phyloP scores from a whole-genome alignment of 768 basidiomycete genomes.

The Boletus subcaerulescens region DNA sequence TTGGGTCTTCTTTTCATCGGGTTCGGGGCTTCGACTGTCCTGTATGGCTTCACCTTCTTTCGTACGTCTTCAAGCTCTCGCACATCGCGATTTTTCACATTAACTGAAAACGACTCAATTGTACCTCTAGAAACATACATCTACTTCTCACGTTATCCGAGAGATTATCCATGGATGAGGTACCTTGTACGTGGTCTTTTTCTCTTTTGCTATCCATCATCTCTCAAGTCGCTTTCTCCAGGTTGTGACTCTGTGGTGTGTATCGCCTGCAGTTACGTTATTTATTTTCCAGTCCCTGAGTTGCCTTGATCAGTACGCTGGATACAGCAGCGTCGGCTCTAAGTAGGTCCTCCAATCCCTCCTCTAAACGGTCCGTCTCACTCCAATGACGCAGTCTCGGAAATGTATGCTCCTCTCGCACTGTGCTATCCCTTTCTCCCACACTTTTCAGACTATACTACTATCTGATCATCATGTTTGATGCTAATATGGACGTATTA shows the following conservation, averaged over 20 bases:
- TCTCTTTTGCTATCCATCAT: neutral
- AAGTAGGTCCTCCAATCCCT: slow-evolving; percentile 12
- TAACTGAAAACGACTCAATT: neutral
- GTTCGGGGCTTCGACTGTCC: slow-evolving; percentile 22
- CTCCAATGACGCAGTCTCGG: slow-evolving; percentile 15
- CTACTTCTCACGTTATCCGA: slow-evolving; percentile 28
- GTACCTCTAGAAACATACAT: slow-evolving; percentile 25
- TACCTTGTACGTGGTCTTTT: slow-evolving; percentile 16
- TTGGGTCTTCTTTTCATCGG: slow-evolving; percentile 26
- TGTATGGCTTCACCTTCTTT: slow-evolving; percentile 36
- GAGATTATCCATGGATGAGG: slow-evolving; percentile 16
- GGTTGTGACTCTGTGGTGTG: slow-evolving; percentile 24
- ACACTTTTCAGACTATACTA: slow-evolving; percentile 25
- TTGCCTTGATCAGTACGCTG: slow-evolving; percentile 10
- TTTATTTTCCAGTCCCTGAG: neutral
- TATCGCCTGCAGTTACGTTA: neutral
- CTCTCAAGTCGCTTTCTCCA: neutral
- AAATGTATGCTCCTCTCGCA: slow-evolving; percentile 20
- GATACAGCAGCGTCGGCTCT: slow-evolving; percentile 28
- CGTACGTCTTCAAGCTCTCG: slow-evolving; percentile 16
- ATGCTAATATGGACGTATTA: slow-evolving; percentile 22
- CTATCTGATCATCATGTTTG: slow-evolving; percentile 25
- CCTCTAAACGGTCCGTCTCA: slow-evolving; percentile 4
- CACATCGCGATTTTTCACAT: neutral
- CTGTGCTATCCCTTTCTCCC: slow-evolving; percentile 5